phyloP scores from a whole-genome alignment of 768 basidiomycete genomes.

The Mycena rosella region DNA sequence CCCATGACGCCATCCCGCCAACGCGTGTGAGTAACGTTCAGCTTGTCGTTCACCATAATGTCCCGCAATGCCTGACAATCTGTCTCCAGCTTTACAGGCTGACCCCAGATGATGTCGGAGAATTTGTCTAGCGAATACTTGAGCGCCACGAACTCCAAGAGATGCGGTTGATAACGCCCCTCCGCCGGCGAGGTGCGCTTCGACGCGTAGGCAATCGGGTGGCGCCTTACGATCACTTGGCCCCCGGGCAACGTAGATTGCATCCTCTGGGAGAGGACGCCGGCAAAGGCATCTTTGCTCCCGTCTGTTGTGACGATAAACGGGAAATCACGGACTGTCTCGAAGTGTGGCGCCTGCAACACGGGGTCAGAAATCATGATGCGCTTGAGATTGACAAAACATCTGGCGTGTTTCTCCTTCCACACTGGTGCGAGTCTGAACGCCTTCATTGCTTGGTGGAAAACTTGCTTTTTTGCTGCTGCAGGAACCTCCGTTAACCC shows the following conservation, averaged over 20 bases:
- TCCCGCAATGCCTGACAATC: conserved; percentile 35
- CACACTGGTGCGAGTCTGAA: background rate
- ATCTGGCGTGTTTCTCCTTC: background rate
- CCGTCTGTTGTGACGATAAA: background rate
- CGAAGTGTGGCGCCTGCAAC: background rate
- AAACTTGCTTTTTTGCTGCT: background rate
- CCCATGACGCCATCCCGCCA: conserved; percentile 44
- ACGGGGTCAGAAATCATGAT: background rate
- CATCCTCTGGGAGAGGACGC: conserved; percentile 36
- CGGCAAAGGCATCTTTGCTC: background rate
- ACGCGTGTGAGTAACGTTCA: conserved; percentile 36
- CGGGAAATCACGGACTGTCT: background rate
- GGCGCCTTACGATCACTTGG: conserved; percentile 13
- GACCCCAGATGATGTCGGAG: conserved; percentile 40
- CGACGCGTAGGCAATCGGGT: conserved; percentile 48
- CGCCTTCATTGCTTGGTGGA: background rate
- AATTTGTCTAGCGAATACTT: conserved; percentile 37
- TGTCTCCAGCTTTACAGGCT: conserved; percentile 30
- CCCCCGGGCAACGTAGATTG: conserved; percentile 23
- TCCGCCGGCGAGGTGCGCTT: conserved; percentile 47
- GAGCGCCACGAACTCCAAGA: background rate
- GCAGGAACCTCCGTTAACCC: background rate
- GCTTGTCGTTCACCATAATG: conserved; percentile 35
- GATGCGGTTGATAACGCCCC: conserved; percentile 44
- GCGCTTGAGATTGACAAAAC: background rate